These are phyloP conservation scores for Neonectria faginata DNA, from an alignment of 2,329 filamentous ascomycete genomes.

Conservation along the genomic window DNA sequence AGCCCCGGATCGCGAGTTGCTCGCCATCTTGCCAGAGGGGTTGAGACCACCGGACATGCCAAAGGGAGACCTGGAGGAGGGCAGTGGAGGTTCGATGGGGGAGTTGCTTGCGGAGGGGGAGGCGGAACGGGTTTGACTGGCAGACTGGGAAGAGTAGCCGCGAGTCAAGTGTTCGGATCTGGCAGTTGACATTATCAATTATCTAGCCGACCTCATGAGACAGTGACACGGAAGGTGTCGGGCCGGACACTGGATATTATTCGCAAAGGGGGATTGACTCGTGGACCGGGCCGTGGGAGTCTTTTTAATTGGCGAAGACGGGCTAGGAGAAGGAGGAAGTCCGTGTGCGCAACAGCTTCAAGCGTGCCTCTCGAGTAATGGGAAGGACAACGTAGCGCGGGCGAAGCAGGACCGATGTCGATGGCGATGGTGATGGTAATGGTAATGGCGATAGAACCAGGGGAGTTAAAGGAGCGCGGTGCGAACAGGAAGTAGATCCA, in stretches of 20 bases:
- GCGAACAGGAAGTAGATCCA: constrained; percentile 45
- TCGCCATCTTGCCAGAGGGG: constrained; percentile 68
- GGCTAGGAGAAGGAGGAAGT: constrained; percentile 14
- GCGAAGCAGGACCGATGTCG: constrained; percentile 27
- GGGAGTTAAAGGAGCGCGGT: constrained; percentile 44
- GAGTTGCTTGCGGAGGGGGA: constrained; percentile 86
- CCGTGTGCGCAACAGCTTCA: constrained; percentile 18
- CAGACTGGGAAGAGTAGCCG: constrained; percentile 79
- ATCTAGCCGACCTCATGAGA: constrained; percentile 66
- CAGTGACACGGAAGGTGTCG: constrained; percentile 42
- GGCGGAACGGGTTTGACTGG: constrained; percentile 77
- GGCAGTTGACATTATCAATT: constrained; percentile 94
- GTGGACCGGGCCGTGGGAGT: constrained; percentile 25
- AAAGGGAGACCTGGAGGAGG: constrained; percentile 77
- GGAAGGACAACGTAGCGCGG: constrained; percentile 3
- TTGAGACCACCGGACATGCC: constrained; percentile 74
- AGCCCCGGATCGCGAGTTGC: constrained; percentile 80
- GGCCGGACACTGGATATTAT: constrained; percentile 46
- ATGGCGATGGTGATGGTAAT: constrained; percentile 37
- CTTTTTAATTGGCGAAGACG: constrained; percentile 5
- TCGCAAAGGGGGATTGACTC: constrained; percentile 30
- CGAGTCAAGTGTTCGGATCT: constrained; percentile 89
- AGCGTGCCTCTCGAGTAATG: constrained; percentile 15
- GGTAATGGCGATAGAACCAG: constrained; percentile 16
- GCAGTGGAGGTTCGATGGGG: constrained; percentile 78